Base-by-base conservation (phyloP, 202 grass and related monocot species). In the Panicum hallii region DNA sequence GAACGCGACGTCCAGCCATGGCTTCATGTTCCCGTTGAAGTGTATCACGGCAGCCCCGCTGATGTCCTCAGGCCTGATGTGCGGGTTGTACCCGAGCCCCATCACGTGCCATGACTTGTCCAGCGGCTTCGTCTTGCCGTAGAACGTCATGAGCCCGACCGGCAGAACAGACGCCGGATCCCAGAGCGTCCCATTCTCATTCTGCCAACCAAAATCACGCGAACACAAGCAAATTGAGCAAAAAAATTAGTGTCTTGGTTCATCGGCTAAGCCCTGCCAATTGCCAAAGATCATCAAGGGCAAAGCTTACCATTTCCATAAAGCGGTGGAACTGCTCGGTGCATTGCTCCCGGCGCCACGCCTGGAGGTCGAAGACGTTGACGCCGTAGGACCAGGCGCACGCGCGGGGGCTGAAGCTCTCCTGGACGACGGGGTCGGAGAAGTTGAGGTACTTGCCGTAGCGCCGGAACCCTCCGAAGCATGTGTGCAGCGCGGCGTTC, bases 1-100 rank as follows among this genome's bases (percentile, higher is more conserved):
- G 78, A 99, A 86, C 1, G 93, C 96, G 22, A 99, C 93, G 91
- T 99, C 96, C n/a, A 99, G 91, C 96, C 96, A 98, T 4, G 96
- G 96, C 87, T 98, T 98, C 88, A 98, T 90, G 88, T 98, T 95
- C 46, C 96, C 96, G 32, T 94, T 90, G 86, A 99, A 99, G 87
- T 99, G 96, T 75, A 99, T 56, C 46, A 95, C 93, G 5, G 86
- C 96, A 0, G 96, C 96, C 19, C 84, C 94, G 12, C 82, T 49
- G 82, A 99, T 94, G 87, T 99, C 91, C 56, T 99, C 93, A 0
- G 89, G 89, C 40, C 88, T 94, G 63, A 99, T 79, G 88, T 88
- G 93, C 38, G 96, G 96, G 67, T 99, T 99, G 86, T 94, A 95
- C 11, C 96, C 96, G 45, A 99, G 93, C 6, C 93, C 96, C 87